Percentiles rank a stretch among this genome's conserved stretches.
These are phyloP conservation scores for Coemansia sp. DNA, from an alignment of 192 early-diverging fungal species.

Conservation along the genomic window DNA sequence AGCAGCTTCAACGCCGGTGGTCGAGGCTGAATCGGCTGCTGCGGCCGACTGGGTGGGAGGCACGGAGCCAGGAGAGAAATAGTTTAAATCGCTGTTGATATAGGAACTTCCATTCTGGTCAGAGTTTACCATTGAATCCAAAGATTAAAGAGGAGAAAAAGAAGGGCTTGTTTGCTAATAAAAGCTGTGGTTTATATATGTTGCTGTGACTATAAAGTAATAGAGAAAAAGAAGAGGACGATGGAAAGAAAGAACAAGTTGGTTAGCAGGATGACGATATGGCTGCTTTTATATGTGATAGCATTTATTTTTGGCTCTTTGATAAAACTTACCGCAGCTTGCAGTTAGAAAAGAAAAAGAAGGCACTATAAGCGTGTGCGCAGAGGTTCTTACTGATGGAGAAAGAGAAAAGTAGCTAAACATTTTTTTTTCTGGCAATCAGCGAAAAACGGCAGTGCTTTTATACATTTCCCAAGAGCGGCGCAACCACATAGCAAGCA, in stretches of 20 bases:
- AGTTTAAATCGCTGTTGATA: conserved; percentile 41
- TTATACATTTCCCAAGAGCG: no score
- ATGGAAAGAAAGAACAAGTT: background rate
- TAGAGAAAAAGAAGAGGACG: background rate
- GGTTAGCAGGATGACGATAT: background rate
- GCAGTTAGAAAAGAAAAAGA: no score
- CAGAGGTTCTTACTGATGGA: no score
- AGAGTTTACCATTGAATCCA: conserved; percentile 42
- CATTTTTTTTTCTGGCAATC: no score
- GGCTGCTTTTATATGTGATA: background rate
- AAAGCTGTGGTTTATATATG: background rate
- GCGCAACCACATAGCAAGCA: no score
- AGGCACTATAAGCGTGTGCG: no score
- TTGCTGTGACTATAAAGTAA: background rate
- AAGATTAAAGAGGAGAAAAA: background rate
- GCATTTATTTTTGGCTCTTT: no score
- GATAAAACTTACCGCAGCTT: no score
- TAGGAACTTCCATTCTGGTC: conserved; percentile 49
- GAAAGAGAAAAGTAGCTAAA: no score
- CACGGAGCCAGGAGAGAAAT: conserved; percentile 7
- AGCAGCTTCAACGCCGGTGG: background rate
- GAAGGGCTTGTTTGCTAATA: background rate
- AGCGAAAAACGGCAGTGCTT: no score
- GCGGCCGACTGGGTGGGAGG: conserved; percentile 14
- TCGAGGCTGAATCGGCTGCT: background rate